phyloP scores from a whole-genome alignment of 1,139 yeast species.

The Yarrowia galli region DNA sequence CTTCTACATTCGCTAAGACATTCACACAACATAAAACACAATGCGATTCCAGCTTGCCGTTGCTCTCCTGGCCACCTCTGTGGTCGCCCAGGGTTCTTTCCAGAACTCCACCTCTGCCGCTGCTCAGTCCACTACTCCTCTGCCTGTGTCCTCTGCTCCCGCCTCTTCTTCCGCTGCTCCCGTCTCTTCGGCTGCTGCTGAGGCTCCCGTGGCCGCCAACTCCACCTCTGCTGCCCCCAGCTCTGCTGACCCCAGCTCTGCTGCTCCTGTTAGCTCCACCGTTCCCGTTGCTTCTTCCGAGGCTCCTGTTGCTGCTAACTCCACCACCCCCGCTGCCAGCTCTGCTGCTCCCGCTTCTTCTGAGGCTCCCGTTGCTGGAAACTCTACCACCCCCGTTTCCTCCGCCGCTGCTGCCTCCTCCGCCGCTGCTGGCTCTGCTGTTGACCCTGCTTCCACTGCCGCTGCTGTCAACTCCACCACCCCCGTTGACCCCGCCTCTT shows the following conservation, averaged over 20 bases:
- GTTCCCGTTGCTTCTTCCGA: not conserved
- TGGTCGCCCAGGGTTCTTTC: not conserved
- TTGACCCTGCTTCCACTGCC: not conserved
- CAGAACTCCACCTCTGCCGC: not conserved
- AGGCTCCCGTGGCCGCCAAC: not conserved
- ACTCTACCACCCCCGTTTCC: not conserved
- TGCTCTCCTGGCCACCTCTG: constrained; percentile 15
- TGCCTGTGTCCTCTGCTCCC: not conserved
- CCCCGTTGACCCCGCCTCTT: not conserved
- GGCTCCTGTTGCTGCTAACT: not conserved
- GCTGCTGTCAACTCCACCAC: not conserved
- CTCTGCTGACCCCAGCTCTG: not conserved
- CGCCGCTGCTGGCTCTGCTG: not conserved
- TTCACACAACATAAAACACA: not conserved
- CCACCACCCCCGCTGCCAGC: not conserved
- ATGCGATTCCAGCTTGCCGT: constrained; percentile 19
- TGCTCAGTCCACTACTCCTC: constrained; percentile 1
- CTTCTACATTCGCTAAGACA: constrained; percentile 15
- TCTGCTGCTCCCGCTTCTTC: not conserved
- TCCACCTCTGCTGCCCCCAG: not conserved
- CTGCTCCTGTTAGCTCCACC: not conserved
- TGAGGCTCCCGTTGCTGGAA: not conserved
- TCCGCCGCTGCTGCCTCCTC: not conserved
- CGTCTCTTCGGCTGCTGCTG: not conserved
- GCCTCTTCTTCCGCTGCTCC: not conserved